Evolutionary conservation across 2,329 filamentous ascomycete species (phyloP).

Genomic region (Tolypocladium cylindrosporum): DNA sequence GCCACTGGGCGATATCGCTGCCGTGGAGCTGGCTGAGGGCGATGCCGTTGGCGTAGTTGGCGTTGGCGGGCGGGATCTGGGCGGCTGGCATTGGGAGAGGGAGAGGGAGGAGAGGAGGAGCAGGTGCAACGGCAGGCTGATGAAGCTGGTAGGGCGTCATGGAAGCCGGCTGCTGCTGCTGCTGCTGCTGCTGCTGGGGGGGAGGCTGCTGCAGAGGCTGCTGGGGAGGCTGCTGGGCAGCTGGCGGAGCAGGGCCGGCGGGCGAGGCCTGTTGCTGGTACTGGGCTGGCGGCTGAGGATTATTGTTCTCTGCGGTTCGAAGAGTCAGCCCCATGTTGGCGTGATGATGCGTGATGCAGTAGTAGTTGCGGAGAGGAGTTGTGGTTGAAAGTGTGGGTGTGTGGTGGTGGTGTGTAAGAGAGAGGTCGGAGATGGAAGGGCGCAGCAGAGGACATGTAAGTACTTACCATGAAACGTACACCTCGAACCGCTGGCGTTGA

Average conservation of each 20-base stretch:
- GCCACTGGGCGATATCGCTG: conserved; percentile 23
- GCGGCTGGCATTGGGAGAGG: not conserved
- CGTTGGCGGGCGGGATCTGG: not conserved
- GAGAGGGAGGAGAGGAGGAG: not conserved
- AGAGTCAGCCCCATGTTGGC: conserved; percentile 1
- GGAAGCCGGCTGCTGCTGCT: not conserved
- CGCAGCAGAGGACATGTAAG: not conserved
- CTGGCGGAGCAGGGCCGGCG: conserved; percentile 16
- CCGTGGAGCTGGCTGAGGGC: conserved; percentile 11
- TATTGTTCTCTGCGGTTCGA: conserved; percentile 29
- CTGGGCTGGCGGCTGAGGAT: conserved; percentile 24
- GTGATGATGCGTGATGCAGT: not conserved
- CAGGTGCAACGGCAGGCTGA: not conserved
- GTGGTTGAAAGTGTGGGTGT: not conserved
- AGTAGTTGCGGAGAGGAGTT: not conserved
- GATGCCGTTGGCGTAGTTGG: conserved; percentile 12
- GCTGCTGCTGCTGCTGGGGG: not conserved
- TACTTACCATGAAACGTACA: conserved; percentile 50
- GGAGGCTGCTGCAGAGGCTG: not conserved
- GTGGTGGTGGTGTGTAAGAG: not conserved
- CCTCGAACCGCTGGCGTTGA: conserved; percentile 48
- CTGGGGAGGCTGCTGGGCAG: not conserved
- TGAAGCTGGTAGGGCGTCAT: not conserved
- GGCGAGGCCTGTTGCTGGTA: conserved; percentile 7
- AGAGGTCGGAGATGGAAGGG: not conserved